phyloP scores from a whole-genome alignment of 371 early-diverging fungal species.

The Mortierella sp. region DNA sequence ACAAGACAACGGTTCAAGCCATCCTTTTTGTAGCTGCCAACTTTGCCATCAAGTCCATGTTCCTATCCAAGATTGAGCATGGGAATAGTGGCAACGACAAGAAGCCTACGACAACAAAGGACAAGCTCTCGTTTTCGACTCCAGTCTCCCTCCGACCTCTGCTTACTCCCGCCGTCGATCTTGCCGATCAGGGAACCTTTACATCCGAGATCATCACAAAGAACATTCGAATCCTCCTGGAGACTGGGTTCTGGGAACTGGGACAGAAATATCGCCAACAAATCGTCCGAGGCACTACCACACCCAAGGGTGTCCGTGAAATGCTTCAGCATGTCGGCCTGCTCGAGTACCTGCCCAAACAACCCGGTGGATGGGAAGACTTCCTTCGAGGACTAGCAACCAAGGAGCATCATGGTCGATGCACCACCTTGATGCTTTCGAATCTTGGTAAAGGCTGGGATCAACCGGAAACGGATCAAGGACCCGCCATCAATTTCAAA shows the following conservation, averaged over 20 bases:
- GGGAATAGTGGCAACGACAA: too few species aligned
- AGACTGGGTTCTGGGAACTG: conserved; percentile 27
- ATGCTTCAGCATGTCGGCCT: conserved; percentile 30
- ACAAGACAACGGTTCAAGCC: conserved; percentile 28
- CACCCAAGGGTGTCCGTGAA: conserved; percentile 1
- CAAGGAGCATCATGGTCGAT: conserved; percentile 40
- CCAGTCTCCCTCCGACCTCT: conserved; percentile 25
- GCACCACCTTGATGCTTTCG: conserved; percentile 27
- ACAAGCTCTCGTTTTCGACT: conserved; percentile 11
- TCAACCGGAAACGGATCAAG: conserved; percentile 1
- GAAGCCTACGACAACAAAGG: conserved; percentile 23
- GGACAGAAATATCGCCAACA: conserved; percentile 13
- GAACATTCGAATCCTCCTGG: conserved; percentile 13
- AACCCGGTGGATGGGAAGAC: conserved; percentile 35
- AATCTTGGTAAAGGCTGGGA: conserved; percentile 41
- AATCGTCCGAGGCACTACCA: conserved; percentile 15
- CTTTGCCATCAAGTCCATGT: conserved; percentile 37
- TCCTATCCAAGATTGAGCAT: conserved; percentile 19
- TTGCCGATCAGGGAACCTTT: conserved; percentile 19
- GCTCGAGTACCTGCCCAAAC: conserved; percentile 20
- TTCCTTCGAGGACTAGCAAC: conserved; percentile 10
- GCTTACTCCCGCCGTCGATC: conserved; percentile 10
- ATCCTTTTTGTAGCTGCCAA: conserved; percentile 30
- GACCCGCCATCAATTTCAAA: conserved; percentile 7
- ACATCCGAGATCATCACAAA: conserved; percentile 24